Percentiles rank a stretch among this genome's conserved stretches.
Conservation (phyloP, 805 yeast genomes). For the Debaryomyces maramus region DNA sequence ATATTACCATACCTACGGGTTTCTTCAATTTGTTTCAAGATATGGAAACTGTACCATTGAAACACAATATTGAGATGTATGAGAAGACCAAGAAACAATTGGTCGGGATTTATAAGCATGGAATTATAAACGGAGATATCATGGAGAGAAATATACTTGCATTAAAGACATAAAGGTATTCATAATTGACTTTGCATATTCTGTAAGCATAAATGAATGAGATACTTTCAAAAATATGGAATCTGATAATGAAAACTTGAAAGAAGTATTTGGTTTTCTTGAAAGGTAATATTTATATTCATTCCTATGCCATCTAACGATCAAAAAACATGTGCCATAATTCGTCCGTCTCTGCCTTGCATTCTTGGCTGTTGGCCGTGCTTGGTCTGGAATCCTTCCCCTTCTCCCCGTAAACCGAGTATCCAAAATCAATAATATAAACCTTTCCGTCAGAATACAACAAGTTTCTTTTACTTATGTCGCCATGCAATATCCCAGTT, state of each 20-base stretch:
- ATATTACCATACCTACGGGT: not conserved
- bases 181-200: not conserved
- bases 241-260: not conserved
- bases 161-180: not conserved
- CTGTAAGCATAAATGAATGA: not conserved
- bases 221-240: not conserved
- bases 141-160: not conserved
- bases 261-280: not conserved
- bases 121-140: not conserved
- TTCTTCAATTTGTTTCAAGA: not conserved
- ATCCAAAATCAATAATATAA: too few species aligned
- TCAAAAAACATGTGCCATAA: too few species aligned
- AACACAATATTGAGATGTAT: not conserved
- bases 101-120: not conserved
- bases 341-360: too few species aligned
- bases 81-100: not conserved
- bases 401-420: too few species aligned
- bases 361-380: too few species aligned
- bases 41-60: not conserved
- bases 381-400: too few species aligned
- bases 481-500: too few species aligned
- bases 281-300: too few species aligned
- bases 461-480: too few species aligned
- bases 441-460: too few species aligned
- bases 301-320: too few species aligned